Percentiles rank a stretch among this genome's conserved stretches.
Conservation (phyloP, 2,329 filamentous ascomycete genomes). For the Beauveria sp. region DNA sequence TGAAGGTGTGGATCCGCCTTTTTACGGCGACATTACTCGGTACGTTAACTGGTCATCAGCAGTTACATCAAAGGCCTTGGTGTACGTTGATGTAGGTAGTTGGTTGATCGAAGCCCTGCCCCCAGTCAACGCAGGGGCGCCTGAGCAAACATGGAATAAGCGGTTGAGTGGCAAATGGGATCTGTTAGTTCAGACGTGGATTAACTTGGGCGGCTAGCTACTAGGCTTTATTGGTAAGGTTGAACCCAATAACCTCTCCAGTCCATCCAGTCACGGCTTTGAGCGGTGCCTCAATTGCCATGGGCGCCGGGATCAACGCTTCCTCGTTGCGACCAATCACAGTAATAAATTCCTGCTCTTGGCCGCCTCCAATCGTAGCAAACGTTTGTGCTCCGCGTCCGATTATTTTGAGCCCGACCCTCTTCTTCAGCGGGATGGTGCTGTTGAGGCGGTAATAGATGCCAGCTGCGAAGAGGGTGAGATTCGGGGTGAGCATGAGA, state of each 20-base stretch:
- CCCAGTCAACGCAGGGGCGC: no score
- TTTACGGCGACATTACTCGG: no score
- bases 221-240: not conserved
- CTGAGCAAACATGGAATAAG: no score
- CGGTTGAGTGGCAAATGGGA: no score
- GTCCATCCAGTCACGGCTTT: not conserved
- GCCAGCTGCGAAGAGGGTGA: slow-evolving; percentile 27
- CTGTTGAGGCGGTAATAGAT: slow-evolving; percentile 28
- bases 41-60: no score
- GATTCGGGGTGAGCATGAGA: slow-evolving; percentile 31
- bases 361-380: not conserved
- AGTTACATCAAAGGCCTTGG: no score
- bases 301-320: not conserved
- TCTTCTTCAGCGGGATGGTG: not conserved
- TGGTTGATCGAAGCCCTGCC: no score
- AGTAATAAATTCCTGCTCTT: not conserved
- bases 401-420: not conserved
- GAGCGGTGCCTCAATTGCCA: slow-evolving; percentile 5
- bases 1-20: no score
- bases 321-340: not conserved
- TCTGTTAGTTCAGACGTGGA: no score
- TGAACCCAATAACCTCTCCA: not conserved
- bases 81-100: no score
- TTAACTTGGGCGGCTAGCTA: no score
- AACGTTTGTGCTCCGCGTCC: not conserved